Evolutionary conservation across 176 grass and related monocot genomes (phyloP).

Genomic region (Saccharum spontaneum): DNA sequence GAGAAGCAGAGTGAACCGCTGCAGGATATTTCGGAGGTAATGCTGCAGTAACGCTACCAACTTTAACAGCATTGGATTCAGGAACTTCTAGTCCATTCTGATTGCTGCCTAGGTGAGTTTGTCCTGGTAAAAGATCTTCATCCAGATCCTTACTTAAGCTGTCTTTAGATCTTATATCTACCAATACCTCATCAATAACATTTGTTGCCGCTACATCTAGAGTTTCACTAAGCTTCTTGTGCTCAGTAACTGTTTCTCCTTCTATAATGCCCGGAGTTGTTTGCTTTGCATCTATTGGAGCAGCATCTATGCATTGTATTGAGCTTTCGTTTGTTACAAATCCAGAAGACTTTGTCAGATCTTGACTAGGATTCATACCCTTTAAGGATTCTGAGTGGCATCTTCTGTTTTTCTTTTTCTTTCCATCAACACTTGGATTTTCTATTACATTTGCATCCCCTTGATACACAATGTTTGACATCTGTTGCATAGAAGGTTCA

Average conservation of each 20-base stretch:
- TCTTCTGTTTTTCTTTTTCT: slow-evolving; percentile 62
- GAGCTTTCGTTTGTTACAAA: slow-evolving; percentile 15
- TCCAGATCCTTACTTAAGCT: slow-evolving; percentile 4
- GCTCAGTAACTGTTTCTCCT: slow-evolving; percentile 30
- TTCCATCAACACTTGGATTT: slow-evolving; percentile 47
- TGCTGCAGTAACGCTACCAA: slow-evolving; percentile 4
- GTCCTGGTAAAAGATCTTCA: slow-evolving; percentile 11
- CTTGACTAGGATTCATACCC: slow-evolving; percentile 37
- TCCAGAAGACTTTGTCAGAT: slow-evolving; percentile 35
- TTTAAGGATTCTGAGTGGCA: slow-evolving; percentile 28
- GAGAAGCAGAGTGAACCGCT: slow-evolving; percentile 34
- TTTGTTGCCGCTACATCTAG: slow-evolving; percentile 15
- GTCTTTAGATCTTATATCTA: slow-evolving; percentile 41
- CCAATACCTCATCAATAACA: slow-evolving; percentile 38
- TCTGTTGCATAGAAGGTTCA: slow-evolving; percentile 27
- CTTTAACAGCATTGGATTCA: slow-evolving; percentile 19
- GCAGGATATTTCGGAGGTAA: slow-evolving; percentile 33
- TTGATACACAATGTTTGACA: slow-evolving; percentile 36
- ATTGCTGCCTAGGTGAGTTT: slow-evolving; percentile 5
- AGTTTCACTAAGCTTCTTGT: slow-evolving; percentile 31
- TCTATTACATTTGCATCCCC: slow-evolving; percentile 37
- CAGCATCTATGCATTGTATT: slow-evolving; percentile 21
- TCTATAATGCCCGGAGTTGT: slow-evolving; percentile 2
- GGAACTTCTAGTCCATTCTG: not conserved
- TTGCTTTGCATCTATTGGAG: slow-evolving; percentile 36